phyloP scores from a whole-genome alignment of 345 rosid species.

The Physaria fendleri region DNA sequence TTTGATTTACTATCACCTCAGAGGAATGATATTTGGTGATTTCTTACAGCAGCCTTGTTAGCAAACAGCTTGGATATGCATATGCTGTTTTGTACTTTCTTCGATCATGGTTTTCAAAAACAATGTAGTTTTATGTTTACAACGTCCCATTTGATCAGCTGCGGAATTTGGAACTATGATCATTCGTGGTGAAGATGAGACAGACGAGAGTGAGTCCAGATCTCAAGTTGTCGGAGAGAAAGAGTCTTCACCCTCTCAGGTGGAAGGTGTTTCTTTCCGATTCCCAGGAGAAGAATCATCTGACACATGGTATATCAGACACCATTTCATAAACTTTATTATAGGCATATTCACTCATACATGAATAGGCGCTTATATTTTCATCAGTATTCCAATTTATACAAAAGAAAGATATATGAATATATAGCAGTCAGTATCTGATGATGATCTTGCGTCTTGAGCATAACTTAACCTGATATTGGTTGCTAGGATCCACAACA shows the following conservation, averaged over 20 bases:
- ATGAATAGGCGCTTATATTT: neutral
- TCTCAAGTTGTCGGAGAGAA: constrained; percentile 31
- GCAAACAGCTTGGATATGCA: neutral
- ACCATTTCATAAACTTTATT: neutral
- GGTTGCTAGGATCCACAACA: constrained; percentile 40
- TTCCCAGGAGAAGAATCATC: constrained; percentile 33
- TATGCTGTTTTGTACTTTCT: neutral
- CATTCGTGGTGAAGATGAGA: constrained; percentile 57
- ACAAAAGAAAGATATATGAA: neutral
- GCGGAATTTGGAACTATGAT: constrained; percentile 86
- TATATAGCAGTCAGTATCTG: neutral
- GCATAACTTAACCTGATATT: neutral
- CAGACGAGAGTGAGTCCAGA: constrained; percentile 21
- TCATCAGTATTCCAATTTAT: neutral
- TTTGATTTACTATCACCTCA: neutral
- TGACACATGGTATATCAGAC: constrained; percentile 35
- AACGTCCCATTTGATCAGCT: constrained; percentile 24
- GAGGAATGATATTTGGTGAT: constrained; percentile 3
- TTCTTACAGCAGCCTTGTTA: neutral
- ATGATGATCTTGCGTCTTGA: constrained; percentile 2
- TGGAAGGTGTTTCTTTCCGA: constrained; percentile 31
- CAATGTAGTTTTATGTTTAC: constrained; percentile 4
- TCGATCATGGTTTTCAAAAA: neutral
- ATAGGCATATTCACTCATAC: neutral
- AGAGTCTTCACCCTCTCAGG: constrained; percentile 33